phyloP scores from a whole-genome alignment of 2,329 filamentous ascomycete species.

The Penicillium digitatum region DNA sequence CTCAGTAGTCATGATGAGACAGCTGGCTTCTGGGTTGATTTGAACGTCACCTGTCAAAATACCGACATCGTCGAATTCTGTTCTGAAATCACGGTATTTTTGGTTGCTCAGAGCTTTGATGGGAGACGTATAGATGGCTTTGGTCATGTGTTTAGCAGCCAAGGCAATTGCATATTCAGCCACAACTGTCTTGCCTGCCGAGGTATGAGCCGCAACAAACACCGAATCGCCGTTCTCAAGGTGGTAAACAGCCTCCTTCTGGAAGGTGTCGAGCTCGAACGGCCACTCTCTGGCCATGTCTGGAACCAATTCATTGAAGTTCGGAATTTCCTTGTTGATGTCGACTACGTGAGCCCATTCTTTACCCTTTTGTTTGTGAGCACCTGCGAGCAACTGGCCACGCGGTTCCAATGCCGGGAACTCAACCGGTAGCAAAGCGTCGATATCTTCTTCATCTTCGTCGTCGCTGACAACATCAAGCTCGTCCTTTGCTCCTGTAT shows the following conservation, averaged over 20 bases:
- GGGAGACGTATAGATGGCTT: slow-evolving; percentile 96
- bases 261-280: slow-evolving; percentile 95
- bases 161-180: slow-evolving; percentile 96
- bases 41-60: slow-evolving; percentile 97
- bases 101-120: slow-evolving; percentile 99
- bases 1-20: slow-evolving; percentile 98
- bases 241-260: slow-evolving; percentile 97
- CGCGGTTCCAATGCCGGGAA: slow-evolving; percentile 88
- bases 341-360: slow-evolving; percentile 99
- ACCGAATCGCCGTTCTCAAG: slow-evolving; percentile 95
- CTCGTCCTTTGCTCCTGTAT: slow-evolving; percentile 28
- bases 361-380: slow-evolving; percentile 67
- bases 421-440: slow-evolving; percentile 82
- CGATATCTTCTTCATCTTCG: slow-evolving; percentile 60
- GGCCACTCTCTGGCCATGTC: slow-evolving; percentile 96
- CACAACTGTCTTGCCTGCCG: slow-evolving; percentile 95
- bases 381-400: slow-evolving; percentile 67
- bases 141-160: slow-evolving; percentile 98
- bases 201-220: slow-evolving; percentile 96
- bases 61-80: slow-evolving; percentile 88
- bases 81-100: slow-evolving; percentile 93
- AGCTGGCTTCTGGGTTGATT: slow-evolving; percentile 95
- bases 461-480: slow-evolving; percentile 29
- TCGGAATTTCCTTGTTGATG: slow-evolving; percentile 86
- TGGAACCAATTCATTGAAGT: slow-evolving; percentile 87